Evolutionary conservation across 108 stramenopile genomes (phyloP), one percentile per base, ranked within the genome.

Genomic region (Fistulifera pelliculosa): DNA sequence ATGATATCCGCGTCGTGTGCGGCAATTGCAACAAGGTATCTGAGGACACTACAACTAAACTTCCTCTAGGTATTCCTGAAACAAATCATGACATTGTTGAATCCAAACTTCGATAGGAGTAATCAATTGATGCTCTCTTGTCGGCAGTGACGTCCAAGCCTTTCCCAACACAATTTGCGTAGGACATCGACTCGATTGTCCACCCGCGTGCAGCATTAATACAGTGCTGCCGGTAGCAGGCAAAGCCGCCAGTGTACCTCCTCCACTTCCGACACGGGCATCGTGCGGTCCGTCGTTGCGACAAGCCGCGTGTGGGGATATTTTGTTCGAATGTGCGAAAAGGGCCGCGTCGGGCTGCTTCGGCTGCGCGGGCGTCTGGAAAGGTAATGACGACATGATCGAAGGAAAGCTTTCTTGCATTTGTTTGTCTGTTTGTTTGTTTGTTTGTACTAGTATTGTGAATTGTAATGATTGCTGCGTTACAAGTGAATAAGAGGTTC

Each of bases 81-180:
- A 75, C 24, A 85, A 25, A 38, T 22, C n/a, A 40, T 58, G 58
- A 27, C 82, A 47, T 15, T 68, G 41, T 16, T 60, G 21, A 10
- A 90, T 60, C 22, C 85, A 54, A 27, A 75, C 54, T 14, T 57
- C 54, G 0, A 81, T 83, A 17, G 88, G 88, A 58, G 74, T 85
- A 4, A 49, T 17, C 15, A 71, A 57, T 6, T 21, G 47, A 38
- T 63, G 47, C 11, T 47, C 18, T 13, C 16, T 43, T 40, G 7
- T 69, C 1, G 83, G 83, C 16, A 90, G 59, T 17, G 64, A 63
- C 13, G 76, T 83, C 88, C 88, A 90, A 3, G 88, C 81, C 54
- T 90, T 90, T 15, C 88, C 88, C 1, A 90, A 45, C 23, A 71
- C 68, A 77, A 85, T 85, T 65, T 83, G 83, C 1, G 81, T 74